A percentile compares a stretch with the other conserved stretches of the same genome.
Evolutionary conservation across 306 rosid genomes (phyloP).

Genomic region (Cucurbita moschata): DNA sequence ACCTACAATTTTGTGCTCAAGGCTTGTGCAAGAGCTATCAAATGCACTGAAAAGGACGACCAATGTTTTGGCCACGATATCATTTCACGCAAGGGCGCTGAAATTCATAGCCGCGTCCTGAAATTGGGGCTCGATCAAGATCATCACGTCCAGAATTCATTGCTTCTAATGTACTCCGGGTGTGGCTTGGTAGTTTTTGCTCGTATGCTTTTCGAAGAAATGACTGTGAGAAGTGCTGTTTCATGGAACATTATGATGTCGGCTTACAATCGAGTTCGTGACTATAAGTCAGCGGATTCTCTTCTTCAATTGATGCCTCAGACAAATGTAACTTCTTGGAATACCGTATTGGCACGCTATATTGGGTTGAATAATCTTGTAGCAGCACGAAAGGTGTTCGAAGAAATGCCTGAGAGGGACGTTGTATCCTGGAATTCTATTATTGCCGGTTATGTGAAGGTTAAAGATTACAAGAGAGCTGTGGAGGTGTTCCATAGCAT

Average conservation of each 20-base stretch:
- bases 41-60: constrained; percentile 14
- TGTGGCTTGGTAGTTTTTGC: constrained; percentile 27
- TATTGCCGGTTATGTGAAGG: constrained; percentile 40
- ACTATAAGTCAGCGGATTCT: constrained; percentile 29
- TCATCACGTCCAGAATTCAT: constrained; percentile 30
- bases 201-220: constrained; percentile 42
- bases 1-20: constrained; percentile 46
- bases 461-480: constrained; percentile 28
- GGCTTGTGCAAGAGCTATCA: constrained; percentile 44
- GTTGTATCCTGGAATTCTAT: constrained; percentile 51
- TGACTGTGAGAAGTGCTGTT: constrained; percentile 24
- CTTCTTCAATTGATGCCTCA: constrained; percentile 39
- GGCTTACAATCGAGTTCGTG: constrained; percentile 29
- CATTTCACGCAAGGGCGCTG: constrained; percentile 35
- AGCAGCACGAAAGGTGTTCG: constrained; percentile 39
- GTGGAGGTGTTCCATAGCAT: constrained; percentile 34
- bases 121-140: constrained; percentile 35
- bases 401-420: constrained; percentile 41
- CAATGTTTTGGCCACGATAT: constrained; percentile 5
- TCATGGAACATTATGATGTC: constrained; percentile 65
- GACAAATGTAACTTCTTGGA: constrained; percentile 55
- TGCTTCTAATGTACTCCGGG: constrained; percentile 33
- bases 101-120: constrained; percentile 38
- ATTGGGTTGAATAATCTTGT: constrained; percentile 22
- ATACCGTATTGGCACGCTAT: constrained; percentile 32